A percentile compares a stretch with the other conserved stretches of the same genome.
These are phyloP conservation scores for Termitomyces bulborhizus DNA, from an alignment of 768 basidiomycete genomes.

Conservation along the genomic window DNA sequence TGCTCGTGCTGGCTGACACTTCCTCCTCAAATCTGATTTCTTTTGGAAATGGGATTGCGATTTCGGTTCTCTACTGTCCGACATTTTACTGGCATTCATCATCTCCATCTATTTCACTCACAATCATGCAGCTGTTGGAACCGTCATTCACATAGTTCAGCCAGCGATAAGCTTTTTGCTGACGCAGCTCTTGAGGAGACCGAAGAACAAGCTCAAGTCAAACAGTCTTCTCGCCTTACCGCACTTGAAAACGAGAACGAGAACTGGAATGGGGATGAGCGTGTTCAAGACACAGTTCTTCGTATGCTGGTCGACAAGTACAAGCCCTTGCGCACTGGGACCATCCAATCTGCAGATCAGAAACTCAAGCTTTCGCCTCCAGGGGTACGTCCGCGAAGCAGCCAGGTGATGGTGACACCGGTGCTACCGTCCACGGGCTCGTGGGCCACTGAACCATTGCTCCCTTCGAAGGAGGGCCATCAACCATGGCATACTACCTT, in stretches of 20 bases:
- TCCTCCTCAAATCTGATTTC: too few relatives aligned
- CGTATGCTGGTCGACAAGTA: conserved; percentile 87
- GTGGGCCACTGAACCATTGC: conserved; percentile 45
- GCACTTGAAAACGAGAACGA: conserved; percentile 40
- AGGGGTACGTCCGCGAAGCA: conserved; percentile 23
- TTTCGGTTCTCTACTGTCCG: background rate
- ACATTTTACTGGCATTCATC: background rate
- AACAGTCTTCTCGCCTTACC: conserved; percentile 13
- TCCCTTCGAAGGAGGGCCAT: conserved; percentile 51
- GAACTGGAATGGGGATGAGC: conserved; percentile 80
- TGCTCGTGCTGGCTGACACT: too few relatives aligned
- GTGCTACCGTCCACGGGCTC: conserved; percentile 26
- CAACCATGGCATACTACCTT: conserved; percentile 69
- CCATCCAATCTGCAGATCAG: conserved; percentile 56
- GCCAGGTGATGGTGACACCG: conserved; percentile 9
- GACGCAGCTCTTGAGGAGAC: conserved; percentile 55
- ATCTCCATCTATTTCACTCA: background rate
- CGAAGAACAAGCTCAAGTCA: conserved; percentile 18
- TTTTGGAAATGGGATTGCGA: conserved; percentile 8
- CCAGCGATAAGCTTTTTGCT: conserved; percentile 59
- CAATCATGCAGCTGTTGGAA: background rate
- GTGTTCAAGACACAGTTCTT: conserved; percentile 60
- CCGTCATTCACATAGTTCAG: conserved; percentile 14
- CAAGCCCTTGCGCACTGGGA: conserved; percentile 67
- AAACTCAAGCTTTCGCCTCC: conserved; percentile 51